phyloP scores from a whole-genome alignment of 768 basidiomycete species.

The Pleurotus giganteus region DNA sequence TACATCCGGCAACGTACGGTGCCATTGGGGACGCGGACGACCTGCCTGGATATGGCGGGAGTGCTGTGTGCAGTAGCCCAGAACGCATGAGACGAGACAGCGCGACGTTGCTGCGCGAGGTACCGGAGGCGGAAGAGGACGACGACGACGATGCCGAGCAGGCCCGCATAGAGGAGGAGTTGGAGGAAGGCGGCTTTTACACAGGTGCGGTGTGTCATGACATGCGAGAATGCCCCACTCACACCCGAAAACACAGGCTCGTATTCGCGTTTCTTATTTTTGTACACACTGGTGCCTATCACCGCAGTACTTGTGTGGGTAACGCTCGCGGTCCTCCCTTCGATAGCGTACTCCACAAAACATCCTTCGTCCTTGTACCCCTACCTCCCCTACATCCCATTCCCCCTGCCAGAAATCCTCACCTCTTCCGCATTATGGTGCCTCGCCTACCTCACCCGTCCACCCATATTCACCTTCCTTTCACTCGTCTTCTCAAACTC shows the following conservation, averaged over 20 bases:
- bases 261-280: constrained; percentile 49
- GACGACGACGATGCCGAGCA: constrained; percentile 29
- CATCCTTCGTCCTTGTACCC: constrained; percentile 28
- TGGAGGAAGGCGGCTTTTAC: constrained; percentile 51
- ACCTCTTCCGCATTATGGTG: constrained; percentile 61
- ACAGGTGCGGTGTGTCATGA: constrained; percentile 32
- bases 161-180: constrained; percentile 36
- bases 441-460: constrained; percentile 51
- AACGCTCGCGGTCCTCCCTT: constrained; percentile 49
- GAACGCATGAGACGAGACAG: constrained; percentile 29
- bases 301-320: constrained; percentile 48
- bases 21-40: constrained; percentile 1
- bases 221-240: not conserved
- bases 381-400: constrained; percentile 51
- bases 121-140: constrained; percentile 37
- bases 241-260: constrained; percentile 44
- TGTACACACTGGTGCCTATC: constrained; percentile 62
- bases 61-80: constrained; percentile 21
- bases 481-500: constrained; percentile 23
- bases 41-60: constrained; percentile 4
- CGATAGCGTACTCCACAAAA: constrained; percentile 42
- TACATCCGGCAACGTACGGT: not conserved
- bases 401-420: constrained; percentile 65
- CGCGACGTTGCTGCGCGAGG: constrained; percentile 25
- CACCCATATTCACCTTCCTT: constrained; percentile 40